A percentile compares a stretch with the other conserved stretches of the same genome.
Evolutionary conservation across 176 grass and related monocot species (phyloP).

Genomic region (Oryza coarctata): DNA sequence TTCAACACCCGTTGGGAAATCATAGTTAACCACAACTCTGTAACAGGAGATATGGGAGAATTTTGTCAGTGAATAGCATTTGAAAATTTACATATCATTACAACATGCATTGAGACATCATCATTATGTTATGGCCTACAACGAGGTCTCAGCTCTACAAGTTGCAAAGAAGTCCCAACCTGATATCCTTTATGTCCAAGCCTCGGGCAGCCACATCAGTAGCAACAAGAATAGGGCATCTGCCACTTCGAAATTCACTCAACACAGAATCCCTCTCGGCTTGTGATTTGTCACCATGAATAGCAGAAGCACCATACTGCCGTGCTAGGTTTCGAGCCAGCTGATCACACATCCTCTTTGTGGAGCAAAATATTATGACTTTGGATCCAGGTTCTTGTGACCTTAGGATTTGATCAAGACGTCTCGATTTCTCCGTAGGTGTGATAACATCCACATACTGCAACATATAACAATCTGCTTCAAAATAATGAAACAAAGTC

Average conservation of each 20-base stretch:
- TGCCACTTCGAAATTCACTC: constrained; percentile 70
- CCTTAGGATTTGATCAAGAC: constrained; percentile 79
- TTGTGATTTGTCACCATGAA: constrained; percentile 98
- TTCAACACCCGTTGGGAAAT: constrained; percentile 82
- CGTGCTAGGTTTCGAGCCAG: constrained; percentile 64
- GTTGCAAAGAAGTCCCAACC: constrained; percentile 41
- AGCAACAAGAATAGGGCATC: constrained; percentile 75
- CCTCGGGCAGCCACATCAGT: constrained; percentile 96
- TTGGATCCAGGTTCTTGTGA: constrained; percentile 79
- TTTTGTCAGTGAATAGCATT: not conserved
- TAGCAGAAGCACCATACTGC: constrained; percentile 67
- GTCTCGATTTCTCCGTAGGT: constrained; percentile 63
- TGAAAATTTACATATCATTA: not conserved
- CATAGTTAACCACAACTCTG: constrained; percentile 73
- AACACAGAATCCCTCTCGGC: constrained; percentile 87
- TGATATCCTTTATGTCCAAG: constrained; percentile 89
- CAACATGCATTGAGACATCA: not conserved
- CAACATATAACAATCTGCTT: constrained; percentile 26
- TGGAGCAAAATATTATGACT: constrained; percentile 97
- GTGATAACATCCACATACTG: constrained; percentile 80
- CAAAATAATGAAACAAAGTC: constrained; percentile 24
- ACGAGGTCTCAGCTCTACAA: not conserved
- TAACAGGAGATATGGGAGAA: constrained; percentile 21
- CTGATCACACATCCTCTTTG: constrained; percentile 93
- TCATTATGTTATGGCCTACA: not conserved